Base-by-base conservation (phyloP, 148 eudicot species). In the Vaccinium myrtillus region DNA sequence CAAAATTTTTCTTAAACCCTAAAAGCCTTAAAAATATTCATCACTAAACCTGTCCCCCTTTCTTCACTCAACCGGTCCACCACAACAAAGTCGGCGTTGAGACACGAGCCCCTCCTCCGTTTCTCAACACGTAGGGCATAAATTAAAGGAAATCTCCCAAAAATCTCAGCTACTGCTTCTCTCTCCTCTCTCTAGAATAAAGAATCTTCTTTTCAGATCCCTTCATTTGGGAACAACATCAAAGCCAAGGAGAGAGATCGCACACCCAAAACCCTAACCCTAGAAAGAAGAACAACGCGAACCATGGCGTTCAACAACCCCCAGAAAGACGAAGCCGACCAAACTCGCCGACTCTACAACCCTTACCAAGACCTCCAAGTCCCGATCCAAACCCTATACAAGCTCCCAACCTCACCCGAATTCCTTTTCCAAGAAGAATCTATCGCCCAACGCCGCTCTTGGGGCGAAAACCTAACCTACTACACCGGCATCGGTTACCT, bases 381-480 rank as follows among this genome's bases (percentile, higher is more conserved):
- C 88, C 93, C 96, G 0, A 85, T 82, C 3, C 91, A 91, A 27
- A 92, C 90, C 65, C 92, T 93, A 2, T 95, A 95, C 87, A 88
- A 93, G 70, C 96, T 95, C 83, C 98, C 98, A 9, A 92, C 93
- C 84, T 87, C 91, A 10, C 98, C 98, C 13, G 96, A 95, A 63
- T 95, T 55, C 84, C 95, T 95, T 63, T 95, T 94, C 90, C 92
- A 90, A 13, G 98, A 95, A 82, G 98, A 95, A 65, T 78, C 98
- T 73, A 7, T 87, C 79, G 94, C 89, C 8, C 92, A 95, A 61
- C 94, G 94, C 91, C 94, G 98, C 10, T 92, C 96, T 2, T 94
- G 95, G 98, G 93, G 98, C 3, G 98, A 95, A 77, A 95, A 95
- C 76, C 87, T 94, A 19, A 95, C 98, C 56, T 95, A 91, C 84